A percentile compares a stretch with the other conserved stretches of the same genome.
These are phyloP conservation scores for Dryas alaskensis DNA, from an alignment of 306 rosid genomes.

Conservation along the genomic window DNA sequence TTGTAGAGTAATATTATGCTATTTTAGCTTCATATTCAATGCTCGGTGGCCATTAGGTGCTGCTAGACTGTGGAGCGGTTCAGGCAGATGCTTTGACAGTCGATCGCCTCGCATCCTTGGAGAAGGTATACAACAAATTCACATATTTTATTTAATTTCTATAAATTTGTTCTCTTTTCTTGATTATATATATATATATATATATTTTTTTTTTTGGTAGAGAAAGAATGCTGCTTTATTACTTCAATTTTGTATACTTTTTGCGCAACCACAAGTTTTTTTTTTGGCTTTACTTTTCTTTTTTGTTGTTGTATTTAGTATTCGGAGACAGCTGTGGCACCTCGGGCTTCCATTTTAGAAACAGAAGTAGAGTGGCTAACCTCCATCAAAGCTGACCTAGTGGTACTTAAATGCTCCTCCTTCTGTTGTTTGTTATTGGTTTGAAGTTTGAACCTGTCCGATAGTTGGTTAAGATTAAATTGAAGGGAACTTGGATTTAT, in stretches of 20 bases:
- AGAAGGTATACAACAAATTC: constrained; percentile 50
- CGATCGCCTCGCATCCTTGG: constrained; percentile 94
- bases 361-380: constrained; percentile 80
- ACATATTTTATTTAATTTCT: background rate
- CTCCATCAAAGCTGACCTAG: constrained; percentile 86
- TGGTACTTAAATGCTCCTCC: constrained; percentile 50
- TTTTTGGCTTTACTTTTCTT: background rate
- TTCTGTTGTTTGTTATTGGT: constrained; percentile 2
- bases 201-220: background rate
- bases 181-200: no score
- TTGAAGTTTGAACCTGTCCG: background rate
- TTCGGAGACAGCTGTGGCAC: constrained; percentile 86
- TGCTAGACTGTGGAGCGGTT: constrained; percentile 95
- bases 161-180: background rate
- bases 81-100: constrained; percentile 97
- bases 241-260: no score
- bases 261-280: background rate
- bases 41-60: constrained; percentile 43
- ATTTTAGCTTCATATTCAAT: background rate
- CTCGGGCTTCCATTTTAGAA: constrained; percentile 66
- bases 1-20: background rate
- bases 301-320: constrained; percentile 46
- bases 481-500: background rate
- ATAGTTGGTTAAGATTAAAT: background rate
- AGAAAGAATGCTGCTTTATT: background rate